Conservation (phyloP, 345 rosid genomes). For the Nephelium lappaceum region DNA sequence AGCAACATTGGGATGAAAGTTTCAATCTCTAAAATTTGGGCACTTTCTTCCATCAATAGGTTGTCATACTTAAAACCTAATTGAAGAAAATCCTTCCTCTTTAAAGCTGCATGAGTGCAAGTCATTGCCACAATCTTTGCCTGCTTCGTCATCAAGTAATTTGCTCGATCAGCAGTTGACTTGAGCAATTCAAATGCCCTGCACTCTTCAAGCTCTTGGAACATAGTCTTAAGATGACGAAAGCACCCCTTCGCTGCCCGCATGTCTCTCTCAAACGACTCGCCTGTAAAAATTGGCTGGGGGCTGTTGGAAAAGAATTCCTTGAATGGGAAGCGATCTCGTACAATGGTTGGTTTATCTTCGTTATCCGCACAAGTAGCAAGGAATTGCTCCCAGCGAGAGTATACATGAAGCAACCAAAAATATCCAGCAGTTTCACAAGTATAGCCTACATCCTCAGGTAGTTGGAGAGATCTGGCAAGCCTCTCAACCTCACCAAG, state of each 20-base stretch:
- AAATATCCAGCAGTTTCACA: slow-evolving; percentile 99
- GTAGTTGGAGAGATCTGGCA: slow-evolving; percentile 91
- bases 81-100: slow-evolving; percentile 97
- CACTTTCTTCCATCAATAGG: slow-evolving; percentile 99
- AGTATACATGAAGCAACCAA: slow-evolving; percentile 97
- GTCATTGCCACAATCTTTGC: slow-evolving; percentile 99
- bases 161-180: slow-evolving; percentile 98
- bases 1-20: slow-evolving; percentile 99
- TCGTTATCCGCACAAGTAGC: slow-evolving; percentile 87
- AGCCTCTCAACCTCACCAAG: slow-evolving; percentile 95
- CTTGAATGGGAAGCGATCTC: slow-evolving; percentile 85
- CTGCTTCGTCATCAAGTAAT: slow-evolving; percentile 97
- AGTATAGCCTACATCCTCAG: slow-evolving; percentile 98
- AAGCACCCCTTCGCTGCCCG: slow-evolving; percentile 93
- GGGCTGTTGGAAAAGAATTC: slow-evolving; percentile 88
- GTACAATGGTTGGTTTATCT: slow-evolving; percentile 72
- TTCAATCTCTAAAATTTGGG: slow-evolving; percentile 97
- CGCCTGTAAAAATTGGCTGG: slow-evolving; percentile 75
- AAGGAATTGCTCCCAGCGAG: slow-evolving; percentile 95
- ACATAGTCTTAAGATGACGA: slow-evolving; percentile 86
- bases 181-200: slow-evolving; percentile 99
- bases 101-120: slow-evolving; percentile 98
- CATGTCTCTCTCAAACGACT: slow-evolving; percentile 95
- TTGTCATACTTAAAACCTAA: slow-evolving; percentile 98
- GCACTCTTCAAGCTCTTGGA: slow-evolving; percentile 99